phyloP scores from a whole-genome alignment of 208 protist genomes.

The Sergeia podlipaevii region DNA sequence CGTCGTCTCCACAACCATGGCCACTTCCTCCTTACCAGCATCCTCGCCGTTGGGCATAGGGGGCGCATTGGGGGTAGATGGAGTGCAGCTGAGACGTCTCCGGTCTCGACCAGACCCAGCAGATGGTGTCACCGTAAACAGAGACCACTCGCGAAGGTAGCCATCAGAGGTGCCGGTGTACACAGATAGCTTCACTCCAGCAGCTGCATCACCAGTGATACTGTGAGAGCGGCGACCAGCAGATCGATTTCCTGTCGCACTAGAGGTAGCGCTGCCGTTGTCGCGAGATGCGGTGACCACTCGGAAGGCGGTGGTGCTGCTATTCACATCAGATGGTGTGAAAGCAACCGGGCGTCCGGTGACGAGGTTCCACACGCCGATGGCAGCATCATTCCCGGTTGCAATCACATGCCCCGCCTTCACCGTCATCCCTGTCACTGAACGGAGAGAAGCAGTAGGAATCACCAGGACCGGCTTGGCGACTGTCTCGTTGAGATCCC shows the following conservation, averaged over 20 bases:
- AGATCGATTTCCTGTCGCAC: background rate
- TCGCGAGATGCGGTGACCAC: background rate
- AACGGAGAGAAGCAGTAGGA: too few species aligned
- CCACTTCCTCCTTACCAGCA: background rate
- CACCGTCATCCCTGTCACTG: background rate
- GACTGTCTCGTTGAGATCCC: constrained; percentile 39
- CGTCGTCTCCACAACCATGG: too few species aligned
- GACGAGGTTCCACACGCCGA: constrained; percentile 10
- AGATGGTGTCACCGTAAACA: constrained; percentile 5
- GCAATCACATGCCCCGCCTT: constrained; percentile 4
- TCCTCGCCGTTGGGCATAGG: background rate
- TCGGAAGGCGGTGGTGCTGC: constrained; percentile 13
- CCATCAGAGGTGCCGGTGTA: constrained; percentile 55
- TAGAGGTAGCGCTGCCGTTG: background rate
- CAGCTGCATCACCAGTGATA: too few species aligned
- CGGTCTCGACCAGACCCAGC: background rate
- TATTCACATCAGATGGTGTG: background rate
- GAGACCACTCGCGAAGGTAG: constrained; percentile 42
- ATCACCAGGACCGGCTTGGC: constrained; percentile 7
- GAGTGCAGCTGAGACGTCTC: too few species aligned
- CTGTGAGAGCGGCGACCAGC: background rate
- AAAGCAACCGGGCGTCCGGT: constrained; percentile 1
- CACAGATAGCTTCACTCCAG: constrained; percentile 16
- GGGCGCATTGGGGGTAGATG: background rate
- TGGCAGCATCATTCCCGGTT: background rate